phyloP scores from a whole-genome alignment of 1,139 yeast species.

The Magnusiomyces ingens region DNA sequence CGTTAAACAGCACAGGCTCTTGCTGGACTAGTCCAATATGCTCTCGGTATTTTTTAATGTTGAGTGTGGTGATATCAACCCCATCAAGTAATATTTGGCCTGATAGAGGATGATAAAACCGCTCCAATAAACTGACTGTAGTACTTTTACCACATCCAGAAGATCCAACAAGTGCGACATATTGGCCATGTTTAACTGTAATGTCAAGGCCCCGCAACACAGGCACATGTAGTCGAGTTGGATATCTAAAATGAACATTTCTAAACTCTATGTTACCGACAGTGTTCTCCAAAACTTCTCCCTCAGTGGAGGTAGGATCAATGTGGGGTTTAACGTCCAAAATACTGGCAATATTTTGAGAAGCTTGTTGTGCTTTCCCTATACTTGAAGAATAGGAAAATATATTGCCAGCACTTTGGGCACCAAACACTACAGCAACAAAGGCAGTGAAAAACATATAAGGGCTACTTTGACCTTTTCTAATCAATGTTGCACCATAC shows the following conservation, averaged over 20 bases:
- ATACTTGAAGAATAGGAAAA: constrained; percentile 81
- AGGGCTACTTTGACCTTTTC: constrained; percentile 21
- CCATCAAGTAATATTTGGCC: constrained; percentile 70
- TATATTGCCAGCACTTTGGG: constrained; percentile 81
- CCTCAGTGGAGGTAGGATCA: constrained; percentile 45
- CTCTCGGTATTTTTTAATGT: constrained; percentile 62
- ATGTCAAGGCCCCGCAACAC: constrained; percentile 64
- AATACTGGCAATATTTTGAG: constrained; percentile 70
- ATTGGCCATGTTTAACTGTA: constrained; percentile 69
- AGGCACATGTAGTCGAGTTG: constrained; percentile 70
- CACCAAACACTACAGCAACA: constrained; percentile 61
- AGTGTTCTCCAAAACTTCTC: constrained; percentile 37
- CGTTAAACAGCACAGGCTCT: constrained; percentile 83
- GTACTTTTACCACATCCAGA: constrained; percentile 95
- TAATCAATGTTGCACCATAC: constrained; percentile 35
- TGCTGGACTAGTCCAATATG: constrained; percentile 76
- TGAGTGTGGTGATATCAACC: constrained; percentile 60
- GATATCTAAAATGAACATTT: constrained; percentile 68
- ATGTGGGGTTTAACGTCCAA: constrained; percentile 61
- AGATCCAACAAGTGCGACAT: constrained; percentile 90
- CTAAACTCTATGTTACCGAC: constrained; percentile 56
- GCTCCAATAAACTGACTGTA: constrained; percentile 68
- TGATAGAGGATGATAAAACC: constrained; percentile 67
- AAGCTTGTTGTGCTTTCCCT: constrained; percentile 47
- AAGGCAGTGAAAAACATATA: constrained; percentile 34